Base-by-base conservation (phyloP, 2,329 filamentous ascomycete species). In the Neoascochyta sp. region DNA sequence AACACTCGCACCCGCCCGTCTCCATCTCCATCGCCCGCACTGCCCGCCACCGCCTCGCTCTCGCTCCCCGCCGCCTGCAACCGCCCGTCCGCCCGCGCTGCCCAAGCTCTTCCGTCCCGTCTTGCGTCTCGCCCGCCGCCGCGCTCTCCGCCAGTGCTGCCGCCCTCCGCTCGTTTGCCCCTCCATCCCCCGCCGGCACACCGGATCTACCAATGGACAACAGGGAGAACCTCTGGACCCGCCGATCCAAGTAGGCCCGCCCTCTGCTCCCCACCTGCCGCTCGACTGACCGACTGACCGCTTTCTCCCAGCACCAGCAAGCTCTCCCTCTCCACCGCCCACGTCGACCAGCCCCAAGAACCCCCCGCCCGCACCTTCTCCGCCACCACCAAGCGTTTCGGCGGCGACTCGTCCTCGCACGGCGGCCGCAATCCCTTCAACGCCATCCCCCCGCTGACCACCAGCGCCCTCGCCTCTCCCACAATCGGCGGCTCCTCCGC, bases 311-410 rank as follows among this genome's bases (percentile, higher is more conserved):
- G 83, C 73, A 78, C 78, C 67, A 86, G 79, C 75, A 96, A 94
- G 73, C 83, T 95, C 67, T 94, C 88, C 50, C 76, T 96, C 44
- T 82, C 87, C 52, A 93, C 85, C 62, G 71, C 78, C 59, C 76
- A 77, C 57, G 67, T 72, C 50, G 70, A 74, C 52, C 56, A 53
- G 43, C 69, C 73, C 51, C 64, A 61, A 51, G 73, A 74, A 64
- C 54, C 73, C 58, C 68, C 73, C 64, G 66, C 73, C 63, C 80
- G 84, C 68, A 78, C 75, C 49, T 71, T 73, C 44, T 71, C 77
- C 46, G 74, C 80, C 50, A 74, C 80, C 36, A 74, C 80, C 36
- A 86, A 86, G 72, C 81, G 86, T 64, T 83, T 86, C 60, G 81
- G 81, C 63, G 78, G 78, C 64, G 78, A 83, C 58, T 73, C 71